Evolutionary conservation across 495 filamentous ascomycete genomes (phyloP).

Genomic region (Daldinia concentrica): DNA sequence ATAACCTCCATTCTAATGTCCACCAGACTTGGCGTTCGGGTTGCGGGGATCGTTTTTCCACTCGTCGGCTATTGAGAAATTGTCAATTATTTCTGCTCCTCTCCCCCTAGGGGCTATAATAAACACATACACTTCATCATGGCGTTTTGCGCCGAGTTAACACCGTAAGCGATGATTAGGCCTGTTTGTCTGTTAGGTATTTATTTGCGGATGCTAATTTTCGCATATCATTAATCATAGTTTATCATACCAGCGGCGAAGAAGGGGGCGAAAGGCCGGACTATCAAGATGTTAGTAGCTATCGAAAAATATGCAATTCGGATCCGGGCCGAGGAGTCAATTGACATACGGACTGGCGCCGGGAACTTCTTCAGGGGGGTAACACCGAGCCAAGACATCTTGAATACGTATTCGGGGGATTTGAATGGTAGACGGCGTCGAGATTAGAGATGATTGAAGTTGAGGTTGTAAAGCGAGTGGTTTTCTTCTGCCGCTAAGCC

Average conservation of each 20-base stretch:
- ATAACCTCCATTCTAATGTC: conserved; percentile 52
- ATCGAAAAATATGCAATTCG: conserved; percentile 27
- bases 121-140: conserved; percentile 75
- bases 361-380: conserved; percentile 85
- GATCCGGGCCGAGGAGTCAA: conserved; percentile 25
- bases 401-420: conserved; percentile 52
- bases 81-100: conserved; percentile 40
- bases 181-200: conserved; percentile 59
- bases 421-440: conserved; percentile 37
- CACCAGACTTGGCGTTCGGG: conserved; percentile 68
- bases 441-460: conserved; percentile 37
- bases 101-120: not conserved
- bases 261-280: conserved; percentile 89
- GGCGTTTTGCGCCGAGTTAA: conserved; percentile 77
- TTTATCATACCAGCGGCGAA: conserved; percentile 84
- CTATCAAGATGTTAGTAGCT: conserved; percentile 59
- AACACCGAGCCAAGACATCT: conserved; percentile 78
- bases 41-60: conserved; percentile 97
- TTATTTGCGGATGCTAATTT: not conserved
- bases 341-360: conserved; percentile 79
- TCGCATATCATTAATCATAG: not conserved
- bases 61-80: conserved; percentile 72
- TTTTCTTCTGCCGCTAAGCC: conserved; percentile 49
- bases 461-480: conserved; percentile 49
- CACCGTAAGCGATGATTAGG: conserved; percentile 82